Percentiles rank a stretch among this genome's conserved stretches.
These are phyloP conservation scores for Polygonum maritimum DNA, from an alignment of 148 eudicot genomes.

Conservation along the genomic window DNA sequence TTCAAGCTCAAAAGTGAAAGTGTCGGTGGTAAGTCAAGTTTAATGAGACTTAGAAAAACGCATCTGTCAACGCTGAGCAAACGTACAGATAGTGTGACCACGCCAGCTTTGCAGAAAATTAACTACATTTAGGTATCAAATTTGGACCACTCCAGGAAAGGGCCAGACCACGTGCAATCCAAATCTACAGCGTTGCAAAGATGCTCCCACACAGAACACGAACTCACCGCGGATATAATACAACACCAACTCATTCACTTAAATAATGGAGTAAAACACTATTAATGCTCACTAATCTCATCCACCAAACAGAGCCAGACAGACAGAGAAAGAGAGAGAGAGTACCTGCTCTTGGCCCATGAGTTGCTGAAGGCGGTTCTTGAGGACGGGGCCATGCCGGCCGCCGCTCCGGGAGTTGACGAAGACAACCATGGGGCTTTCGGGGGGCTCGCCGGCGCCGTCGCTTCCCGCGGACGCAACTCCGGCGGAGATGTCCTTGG, in stretches of 20 bases:
- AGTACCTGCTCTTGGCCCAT: slow-evolving; percentile 88
- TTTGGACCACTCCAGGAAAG: not conserved
- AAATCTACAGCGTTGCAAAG: not conserved
- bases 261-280: too few relatives aligned
- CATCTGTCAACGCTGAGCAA: not conserved
- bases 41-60: too few relatives aligned
- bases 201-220: slow-evolving; percentile 1
- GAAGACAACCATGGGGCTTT: slow-evolving; percentile 65
- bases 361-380: slow-evolving; percentile 49
- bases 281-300: too few relatives aligned
- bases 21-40: too few relatives aligned
- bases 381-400: slow-evolving; percentile 68
- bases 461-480: slow-evolving; percentile 21
- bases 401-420: slow-evolving; percentile 88
- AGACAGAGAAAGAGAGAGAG: not conserved
- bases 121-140: not conserved
- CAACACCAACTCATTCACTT: slow-evolving; percentile 16
- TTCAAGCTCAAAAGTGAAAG: too few relatives aligned
- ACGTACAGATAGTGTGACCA: not conserved
- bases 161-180: slow-evolving; percentile 7
- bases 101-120: not conserved
- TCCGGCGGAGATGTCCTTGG: slow-evolving; percentile 25
- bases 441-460: slow-evolving; percentile 20
- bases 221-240: not conserved
- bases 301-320: slow-evolving; percentile 8